Percentiles rank a stretch among this genome's conserved stretches.
These are phyloP conservation scores for Trichoderma sp. DNA, from an alignment of 2,329 filamentous ascomycete species.

Conservation along the genomic window DNA sequence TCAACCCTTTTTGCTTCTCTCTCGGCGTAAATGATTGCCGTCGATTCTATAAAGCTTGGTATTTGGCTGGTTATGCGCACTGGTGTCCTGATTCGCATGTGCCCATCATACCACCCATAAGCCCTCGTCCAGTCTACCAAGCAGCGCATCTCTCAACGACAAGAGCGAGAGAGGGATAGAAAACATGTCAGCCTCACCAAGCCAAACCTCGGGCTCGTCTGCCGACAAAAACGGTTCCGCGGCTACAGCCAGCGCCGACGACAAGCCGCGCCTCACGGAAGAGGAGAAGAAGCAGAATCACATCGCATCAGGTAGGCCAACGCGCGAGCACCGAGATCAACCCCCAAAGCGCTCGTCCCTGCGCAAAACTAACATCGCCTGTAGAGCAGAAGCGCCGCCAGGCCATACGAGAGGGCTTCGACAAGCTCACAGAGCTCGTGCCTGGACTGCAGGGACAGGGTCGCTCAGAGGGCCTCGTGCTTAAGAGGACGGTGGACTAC, in stretches of 20 bases:
- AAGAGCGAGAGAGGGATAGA: neutral
- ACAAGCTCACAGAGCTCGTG: conserved; percentile 76
- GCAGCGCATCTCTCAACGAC: neutral
- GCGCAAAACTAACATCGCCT: conserved; percentile 24
- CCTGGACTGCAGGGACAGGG: conserved; percentile 81
- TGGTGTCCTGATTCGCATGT: conserved; percentile 2
- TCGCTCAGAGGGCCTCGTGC: conserved; percentile 81
- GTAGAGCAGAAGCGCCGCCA: conserved; percentile 50
- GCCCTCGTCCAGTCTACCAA: neutral
- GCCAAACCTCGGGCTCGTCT: conserved; percentile 32
- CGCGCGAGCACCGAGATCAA: neutral
- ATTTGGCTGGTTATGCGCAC: neutral
- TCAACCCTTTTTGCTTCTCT: neutral
- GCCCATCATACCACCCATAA: conserved; percentile 4
- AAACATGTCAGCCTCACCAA: conserved; percentile 36
- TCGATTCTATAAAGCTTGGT: neutral
- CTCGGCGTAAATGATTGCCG: neutral
- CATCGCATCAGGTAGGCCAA: conserved; percentile 56
- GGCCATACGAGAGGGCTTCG: conserved; percentile 81
- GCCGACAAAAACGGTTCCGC: conserved; percentile 25
- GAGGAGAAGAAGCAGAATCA: conserved; percentile 59
- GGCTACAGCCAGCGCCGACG: conserved; percentile 37
- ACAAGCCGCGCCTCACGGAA: conserved; percentile 55
- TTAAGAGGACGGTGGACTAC: conserved; percentile 69
- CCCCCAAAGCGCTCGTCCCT: too few species aligned